Base-by-base conservation (phyloP, 2,329 filamentous ascomycete species). In the Penicillium concentricum region DNA sequence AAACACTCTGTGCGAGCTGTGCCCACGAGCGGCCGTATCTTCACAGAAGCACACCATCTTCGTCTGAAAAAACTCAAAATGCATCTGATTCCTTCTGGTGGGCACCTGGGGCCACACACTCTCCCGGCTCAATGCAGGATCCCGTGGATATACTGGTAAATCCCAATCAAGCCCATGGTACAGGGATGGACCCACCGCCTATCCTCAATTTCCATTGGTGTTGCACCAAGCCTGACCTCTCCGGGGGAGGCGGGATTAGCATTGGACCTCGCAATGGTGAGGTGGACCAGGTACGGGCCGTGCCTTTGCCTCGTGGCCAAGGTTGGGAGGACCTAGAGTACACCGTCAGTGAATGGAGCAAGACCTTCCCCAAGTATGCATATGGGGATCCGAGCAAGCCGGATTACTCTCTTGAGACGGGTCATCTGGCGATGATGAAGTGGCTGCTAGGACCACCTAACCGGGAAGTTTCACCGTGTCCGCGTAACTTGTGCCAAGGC, bases 121-220 rank as follows among this genome's bases (percentile, higher is more conserved):
- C 81, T 13, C 83, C 83, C 2, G 84, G 83, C 59, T 74, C 81
- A n/a, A 85, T 85, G 82, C 79, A 80, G 52, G 82, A 85, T 66
- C 76, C 73, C 12, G 65, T 73, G 20, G 48, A 41, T 35, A 32
- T 44, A 18, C 18, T 41, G 20, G 13, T 15, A 16, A 35, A 41
- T 7, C 68, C 72, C 66, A 64, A 67, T 57, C 57, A 45, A 52
- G 20, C 22, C 5, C 48, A 39, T 7, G n/a, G 34, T 70, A 18
- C 70, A 76, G 39, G 73, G 66, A 69, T 34, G 62, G 68, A 26
- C 68, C 73, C 26, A 57, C 67, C 16, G 65, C 76, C 45, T 78
- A 79, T 35, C 80, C 81, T 84, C 56, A 83, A 81, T 54, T 83
- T 84, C 67, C 78, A 81, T 60, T 85, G 83, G 83, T 85, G 83